A percentile compares a stretch with the other conserved stretches of the same genome.
phyloP scores from a whole-genome alignment of 2,329 filamentous ascomycete genomes.

The Sporothrix variecibatus region DNA sequence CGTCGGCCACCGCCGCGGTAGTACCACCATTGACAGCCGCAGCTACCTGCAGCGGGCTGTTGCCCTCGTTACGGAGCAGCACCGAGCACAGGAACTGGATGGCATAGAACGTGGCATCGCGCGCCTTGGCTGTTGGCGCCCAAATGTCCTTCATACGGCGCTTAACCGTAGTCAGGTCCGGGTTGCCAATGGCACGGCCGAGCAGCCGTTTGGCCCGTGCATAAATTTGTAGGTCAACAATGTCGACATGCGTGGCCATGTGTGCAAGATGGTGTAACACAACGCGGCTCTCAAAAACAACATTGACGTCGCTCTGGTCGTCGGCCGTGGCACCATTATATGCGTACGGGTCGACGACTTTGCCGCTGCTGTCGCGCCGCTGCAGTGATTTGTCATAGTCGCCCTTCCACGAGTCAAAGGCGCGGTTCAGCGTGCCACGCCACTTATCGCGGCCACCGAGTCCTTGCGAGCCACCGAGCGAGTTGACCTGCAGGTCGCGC shows the following conservation, averaged over 20 bases:
- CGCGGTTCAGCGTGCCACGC: conserved; percentile 79
- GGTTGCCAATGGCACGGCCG: conserved; percentile 78
- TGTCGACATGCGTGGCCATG: conserved; percentile 97
- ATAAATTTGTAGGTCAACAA: conserved; percentile 97
- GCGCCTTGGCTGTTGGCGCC: conserved; percentile 84
- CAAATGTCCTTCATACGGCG: conserved; percentile 84
- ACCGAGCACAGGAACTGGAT: conserved; percentile 87
- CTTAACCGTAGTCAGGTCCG: conserved; percentile 78
- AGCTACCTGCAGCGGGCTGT: conserved; percentile 37
- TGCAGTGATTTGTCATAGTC: conserved; percentile 84
- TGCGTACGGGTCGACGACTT: conserved; percentile 22
- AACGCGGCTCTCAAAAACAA: conserved; percentile 81
- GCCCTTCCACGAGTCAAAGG: conserved; percentile 90
- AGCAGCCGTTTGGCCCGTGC: conserved; percentile 83
- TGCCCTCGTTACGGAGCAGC: conserved; percentile 61
- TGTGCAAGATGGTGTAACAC: conserved; percentile 92
- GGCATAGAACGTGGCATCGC: conserved; percentile 91
- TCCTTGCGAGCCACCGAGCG: conserved; percentile 70
- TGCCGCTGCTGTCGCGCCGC: conserved; percentile 33
- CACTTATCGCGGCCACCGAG: conserved; percentile 89
- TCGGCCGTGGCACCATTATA: conserved; percentile 46
- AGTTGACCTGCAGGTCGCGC: conserved; percentile 87
- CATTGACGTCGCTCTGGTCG: conserved; percentile 59
- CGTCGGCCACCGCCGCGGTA: conserved; percentile 3
- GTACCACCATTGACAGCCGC: conserved; percentile 35